Conservation (phyloP, 2,329 filamentous ascomycete species). For the Madurella mycetomatis region DNA sequence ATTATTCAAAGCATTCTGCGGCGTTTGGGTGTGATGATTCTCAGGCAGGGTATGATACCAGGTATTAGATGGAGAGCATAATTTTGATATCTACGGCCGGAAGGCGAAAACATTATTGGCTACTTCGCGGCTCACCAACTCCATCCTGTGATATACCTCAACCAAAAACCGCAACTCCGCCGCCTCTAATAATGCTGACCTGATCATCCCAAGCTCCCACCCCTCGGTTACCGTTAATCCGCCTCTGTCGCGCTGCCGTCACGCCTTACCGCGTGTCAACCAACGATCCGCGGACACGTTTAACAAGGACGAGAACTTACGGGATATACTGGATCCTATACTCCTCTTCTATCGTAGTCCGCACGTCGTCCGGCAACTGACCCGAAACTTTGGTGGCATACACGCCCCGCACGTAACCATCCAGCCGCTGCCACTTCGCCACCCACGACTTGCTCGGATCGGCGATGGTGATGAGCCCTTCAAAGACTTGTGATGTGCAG, state of each 20-base stretch:
- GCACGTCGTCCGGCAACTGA: conserved; percentile 63
- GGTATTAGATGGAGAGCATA: not conserved
- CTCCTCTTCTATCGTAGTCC: conserved; percentile 57
- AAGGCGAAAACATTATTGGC: not conserved
- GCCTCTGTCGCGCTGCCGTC: conserved; percentile 53
- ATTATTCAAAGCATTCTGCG: conserved; percentile 5
- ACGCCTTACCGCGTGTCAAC: conserved; percentile 37
- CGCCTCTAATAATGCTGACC: conserved; percentile 9
- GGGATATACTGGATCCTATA: conserved; percentile 62
- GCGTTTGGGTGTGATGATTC: conserved; percentile 8
- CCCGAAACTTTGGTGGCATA: conserved; percentile 96
- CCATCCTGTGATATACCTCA: conserved; percentile 2
- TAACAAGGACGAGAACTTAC: conserved; percentile 39
- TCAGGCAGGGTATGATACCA: conserved; percentile 10
- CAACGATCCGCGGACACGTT: conserved; percentile 29
- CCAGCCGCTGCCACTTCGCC: conserved; percentile 90
- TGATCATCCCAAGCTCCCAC: not conserved
- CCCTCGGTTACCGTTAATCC: conserved; percentile 26
- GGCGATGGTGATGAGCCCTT: conserved; percentile 80
- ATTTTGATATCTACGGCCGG: conserved; percentile 1
- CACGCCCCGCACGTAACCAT: conserved; percentile 80
- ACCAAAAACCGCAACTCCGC: conserved; percentile 17
- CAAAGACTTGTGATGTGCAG: conserved; percentile 94
- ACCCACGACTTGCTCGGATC: conserved; percentile 88
- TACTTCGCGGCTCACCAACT: not conserved